Percentiles rank a stretch among this genome's conserved stretches.
Evolutionary conservation across 2,329 filamentous ascomycete genomes (phyloP).

Genomic region (Apiospora aurea): DNA sequence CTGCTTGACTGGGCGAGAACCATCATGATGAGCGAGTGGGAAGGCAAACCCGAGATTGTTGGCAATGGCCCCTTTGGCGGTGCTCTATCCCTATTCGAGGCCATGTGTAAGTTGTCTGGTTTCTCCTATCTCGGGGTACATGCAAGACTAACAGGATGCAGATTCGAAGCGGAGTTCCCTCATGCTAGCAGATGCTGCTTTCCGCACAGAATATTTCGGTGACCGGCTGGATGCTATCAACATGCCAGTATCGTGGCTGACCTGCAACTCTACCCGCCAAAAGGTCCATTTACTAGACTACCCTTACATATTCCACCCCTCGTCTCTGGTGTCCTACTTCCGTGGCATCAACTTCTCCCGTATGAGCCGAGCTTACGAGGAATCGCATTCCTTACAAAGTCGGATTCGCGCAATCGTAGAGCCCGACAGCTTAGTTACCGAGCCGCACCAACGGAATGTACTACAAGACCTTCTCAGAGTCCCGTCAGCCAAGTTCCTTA

Average conservation of each 20-base stretch:
- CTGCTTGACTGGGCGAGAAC: constrained; percentile 76
- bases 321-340: constrained; percentile 81
- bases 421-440: constrained; percentile 61
- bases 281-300: constrained; percentile 79
- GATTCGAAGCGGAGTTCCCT: constrained; percentile 70
- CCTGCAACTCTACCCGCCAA: constrained; percentile 66
- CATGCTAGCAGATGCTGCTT: constrained; percentile 72
- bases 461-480: constrained; percentile 69
- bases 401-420: constrained; percentile 64
- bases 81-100: constrained; percentile 75
- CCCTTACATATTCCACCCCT: constrained; percentile 78
- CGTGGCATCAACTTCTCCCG: constrained; percentile 84
- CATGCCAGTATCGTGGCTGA: constrained; percentile 76
- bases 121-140: not conserved
- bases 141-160: constrained; percentile 37
- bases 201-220: constrained; percentile 77
- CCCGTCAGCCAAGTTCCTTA: constrained; percentile 73
- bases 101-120: constrained; percentile 67
- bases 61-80: constrained; percentile 77
- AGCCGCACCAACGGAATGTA: constrained; percentile 64
- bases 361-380: constrained; percentile 83
- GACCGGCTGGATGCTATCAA: constrained; percentile 78
- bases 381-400: constrained; percentile 64
- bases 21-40: constrained; percentile 81
- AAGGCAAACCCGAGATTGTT: constrained; percentile 74